Evolutionary conservation across 306 rosid species (phyloP).

Genomic region (Abrus pulchellus): DNA sequence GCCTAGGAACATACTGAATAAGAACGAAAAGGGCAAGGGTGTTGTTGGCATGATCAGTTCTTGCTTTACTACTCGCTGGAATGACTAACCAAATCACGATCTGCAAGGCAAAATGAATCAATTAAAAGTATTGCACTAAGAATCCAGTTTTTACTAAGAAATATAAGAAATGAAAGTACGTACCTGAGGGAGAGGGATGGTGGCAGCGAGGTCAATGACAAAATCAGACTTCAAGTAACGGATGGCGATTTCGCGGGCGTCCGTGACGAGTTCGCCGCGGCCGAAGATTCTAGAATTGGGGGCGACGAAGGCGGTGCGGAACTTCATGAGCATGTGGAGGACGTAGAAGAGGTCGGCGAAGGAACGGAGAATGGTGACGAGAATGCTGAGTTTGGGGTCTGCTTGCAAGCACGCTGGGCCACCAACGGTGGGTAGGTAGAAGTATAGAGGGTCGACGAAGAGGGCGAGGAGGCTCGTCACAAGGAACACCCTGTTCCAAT

Average conservation of each 20-base stretch:
- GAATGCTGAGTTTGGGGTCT: slow-evolving; percentile 47
- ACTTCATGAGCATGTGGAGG: slow-evolving; percentile 82
- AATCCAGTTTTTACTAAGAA: neutral
- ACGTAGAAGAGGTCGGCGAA: slow-evolving; percentile 79
- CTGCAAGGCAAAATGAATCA: slow-evolving; percentile 52
- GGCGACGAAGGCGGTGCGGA: slow-evolving; percentile 83
- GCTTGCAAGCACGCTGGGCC: slow-evolving; percentile 76
- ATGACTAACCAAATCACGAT: slow-evolving; percentile 83
- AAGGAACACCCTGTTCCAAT: slow-evolving; percentile 87
- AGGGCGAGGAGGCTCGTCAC: slow-evolving; percentile 73
- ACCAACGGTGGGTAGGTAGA: slow-evolving; percentile 75
- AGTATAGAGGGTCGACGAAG: slow-evolving; percentile 86
- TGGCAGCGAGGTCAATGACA: slow-evolving; percentile 86
- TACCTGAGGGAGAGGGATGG: slow-evolving; percentile 87
- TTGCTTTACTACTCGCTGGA: slow-evolving; percentile 62
- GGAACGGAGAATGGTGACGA: slow-evolving; percentile 68
- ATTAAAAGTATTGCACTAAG: neutral
- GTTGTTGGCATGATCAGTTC: slow-evolving; percentile 79
- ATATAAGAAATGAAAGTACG: neutral
- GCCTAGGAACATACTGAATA: slow-evolving; percentile 79
- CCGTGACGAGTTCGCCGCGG: slow-evolving; percentile 89
- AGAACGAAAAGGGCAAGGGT: slow-evolving; percentile 84
- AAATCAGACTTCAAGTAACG: slow-evolving; percentile 84
- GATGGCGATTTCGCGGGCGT: slow-evolving; percentile 66
- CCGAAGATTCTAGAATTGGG: slow-evolving; percentile 88